Evolutionary conservation across 139 green algal genomes (phyloP).

Genomic region (Chlorella sorokiniana): DNA sequence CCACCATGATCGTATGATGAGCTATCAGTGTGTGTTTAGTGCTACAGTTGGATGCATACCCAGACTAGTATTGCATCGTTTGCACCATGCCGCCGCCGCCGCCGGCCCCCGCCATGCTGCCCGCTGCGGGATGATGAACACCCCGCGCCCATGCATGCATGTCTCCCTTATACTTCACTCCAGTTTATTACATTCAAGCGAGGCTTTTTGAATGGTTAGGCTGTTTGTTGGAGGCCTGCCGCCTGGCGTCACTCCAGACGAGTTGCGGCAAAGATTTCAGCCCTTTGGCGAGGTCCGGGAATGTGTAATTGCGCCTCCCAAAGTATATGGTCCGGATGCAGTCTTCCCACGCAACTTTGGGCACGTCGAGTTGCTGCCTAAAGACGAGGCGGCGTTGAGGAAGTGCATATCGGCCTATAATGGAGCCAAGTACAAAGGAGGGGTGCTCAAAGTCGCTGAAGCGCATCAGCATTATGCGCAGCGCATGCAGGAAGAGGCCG

Average conservation of each 20-base stretch:
- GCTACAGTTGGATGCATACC: too few species aligned
- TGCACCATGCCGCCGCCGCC: too few species aligned
- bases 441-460: constrained; percentile 38
- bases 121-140: too few species aligned
- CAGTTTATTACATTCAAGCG: too few species aligned
- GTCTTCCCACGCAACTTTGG: constrained; percentile 51
- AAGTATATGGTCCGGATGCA: constrained; percentile 27
- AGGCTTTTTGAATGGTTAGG: too few species aligned
- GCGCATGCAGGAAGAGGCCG: constrained; percentile 17
- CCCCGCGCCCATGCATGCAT: too few species aligned
- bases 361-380: constrained; percentile 57
- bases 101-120: too few species aligned
- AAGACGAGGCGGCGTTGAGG: constrained; percentile 42
- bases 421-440: constrained; percentile 59
- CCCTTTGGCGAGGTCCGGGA: constrained; percentile 58
- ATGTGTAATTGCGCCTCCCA: constrained; percentile 40
- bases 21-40: too few species aligned
- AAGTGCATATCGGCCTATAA: constrained; percentile 54
- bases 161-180: too few species aligned
- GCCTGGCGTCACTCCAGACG: constrained; percentile 25
- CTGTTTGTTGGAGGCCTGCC: constrained; percentile 63
- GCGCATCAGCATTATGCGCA: constrained; percentile 26
- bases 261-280: constrained; percentile 56
- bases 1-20: too few species aligned
- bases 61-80: too few species aligned